Base-by-base conservation (phyloP, 2,329 filamentous ascomycete genomes). In the Cladobotryum mycophilum region DNA sequence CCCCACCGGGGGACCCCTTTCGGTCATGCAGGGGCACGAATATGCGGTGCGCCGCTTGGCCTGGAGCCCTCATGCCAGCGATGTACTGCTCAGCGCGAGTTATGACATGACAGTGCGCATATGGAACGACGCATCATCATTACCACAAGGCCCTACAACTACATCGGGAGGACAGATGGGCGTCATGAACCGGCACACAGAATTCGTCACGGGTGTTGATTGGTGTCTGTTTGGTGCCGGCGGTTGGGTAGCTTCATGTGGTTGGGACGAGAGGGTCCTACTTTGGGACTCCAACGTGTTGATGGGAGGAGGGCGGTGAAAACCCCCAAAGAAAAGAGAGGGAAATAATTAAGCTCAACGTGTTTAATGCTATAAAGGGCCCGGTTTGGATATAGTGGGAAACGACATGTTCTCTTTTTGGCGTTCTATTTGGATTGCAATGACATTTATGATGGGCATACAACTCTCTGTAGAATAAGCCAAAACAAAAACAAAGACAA, bases 71-170 rank as follows among this genome's bases (percentile, higher is more conserved):
- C 93, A 99, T 72, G 79, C 93, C n/a, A 84, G 84, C 52, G 89
- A 97, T 65, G 80, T 96, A 9, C 70, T 99, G 40, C 77, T 96
- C 40, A 93, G 85, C 60, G 92, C 88, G 1, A 93, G 90, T 64
- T 99, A 99, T 68, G 93, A 99, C 70, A 99, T 99, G 93, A 96
- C 89, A 5, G 95, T 93, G 58, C 81, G 93, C 33, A 76, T 96
- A 45, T 99, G 93, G 93, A 89, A 84, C 11, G 93, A 97, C 64
- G 88, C 72, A 5, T 76, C 75, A 2, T 66, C 67, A 56, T 71
- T 64, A 43, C 67, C 63, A 48, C 70, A 61, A 59, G 68, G 65
- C 46, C 66, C 55, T 60, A 47, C 58, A 11, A 61, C 62, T 33
- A 64, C 69, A 0, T 71, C 82, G 38, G 89, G 88, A 1, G 73